Evolutionary conservation across 257 asterid species (phyloP), one percentile per base, ranked within the genome.

Genomic region (Scutellaria galericulata): DNA sequence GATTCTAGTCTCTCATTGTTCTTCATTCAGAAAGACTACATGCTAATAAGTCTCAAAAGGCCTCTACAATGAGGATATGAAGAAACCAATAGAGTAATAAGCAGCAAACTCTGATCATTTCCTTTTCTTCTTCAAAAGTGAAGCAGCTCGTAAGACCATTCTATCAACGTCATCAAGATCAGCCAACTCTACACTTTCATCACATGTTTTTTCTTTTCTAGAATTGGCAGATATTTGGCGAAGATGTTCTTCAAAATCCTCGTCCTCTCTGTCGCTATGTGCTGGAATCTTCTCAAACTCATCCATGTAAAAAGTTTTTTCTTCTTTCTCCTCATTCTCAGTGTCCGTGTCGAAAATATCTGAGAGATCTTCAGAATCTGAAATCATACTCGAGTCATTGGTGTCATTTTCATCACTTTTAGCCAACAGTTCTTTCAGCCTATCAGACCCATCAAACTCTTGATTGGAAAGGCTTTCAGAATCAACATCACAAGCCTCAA

Each of bases 301-400:
- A 45, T 91, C 95, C 83, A 94, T 71, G 77, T 86, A 89, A 18
- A 89, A 95, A 63, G 88, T 82, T 53, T 72, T 78, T 55, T 84
- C 85, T 5, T 44, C 80, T 61, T 66, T 84, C 61, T 72, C 88
- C 69, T 81, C 87, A 56, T 68, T 74, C 57, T 86, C 98, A 39
- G 86, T 73, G 13, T 90, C 98, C 27, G 96, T 83, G 83, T 91
- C 99, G 51, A 94, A 92, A 42, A 92, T 89, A 80, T 94, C 99
- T 1, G 99, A 90, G 62, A 94, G 76, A 44, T 83, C 88, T 79
- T 91, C 98, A 24, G 97, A 76, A 75, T 85, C 99, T 14, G 96
- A 89, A 62, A 42, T 79, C 57, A 84, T 18, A 54, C 65, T 53
- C 7, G 83, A 75, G 51, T 79, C 87, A 63, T 66, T 78, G 50